phyloP scores from a whole-genome alignment of 352 stramenopile species.

The Achlya hypogyna region DNA sequence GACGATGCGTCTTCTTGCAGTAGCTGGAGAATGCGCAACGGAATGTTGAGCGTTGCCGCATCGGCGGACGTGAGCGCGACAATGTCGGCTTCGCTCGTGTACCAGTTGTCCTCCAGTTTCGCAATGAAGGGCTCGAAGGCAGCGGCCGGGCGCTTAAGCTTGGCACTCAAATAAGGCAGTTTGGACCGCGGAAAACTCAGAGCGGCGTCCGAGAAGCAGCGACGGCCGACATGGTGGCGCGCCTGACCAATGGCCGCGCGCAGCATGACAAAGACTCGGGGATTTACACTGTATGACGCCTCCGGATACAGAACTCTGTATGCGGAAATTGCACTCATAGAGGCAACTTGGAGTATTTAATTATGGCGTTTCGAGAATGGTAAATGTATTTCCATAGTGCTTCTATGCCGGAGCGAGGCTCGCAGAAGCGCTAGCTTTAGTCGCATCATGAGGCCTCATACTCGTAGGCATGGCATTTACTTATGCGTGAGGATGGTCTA shows the following conservation, averaged over 20 bases:
- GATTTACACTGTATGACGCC: not conserved
- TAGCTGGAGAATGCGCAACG: conserved; percentile 11
- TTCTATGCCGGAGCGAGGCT: no score
- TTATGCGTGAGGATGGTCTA: no score
- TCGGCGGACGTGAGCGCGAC: conserved; percentile 14
- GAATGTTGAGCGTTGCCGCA: conserved; percentile 12
- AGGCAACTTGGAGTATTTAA: no score
- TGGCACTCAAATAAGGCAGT: not conserved
- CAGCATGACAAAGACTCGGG: not conserved
- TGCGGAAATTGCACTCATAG: not conserved
- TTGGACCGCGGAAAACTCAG: conserved; percentile 12
- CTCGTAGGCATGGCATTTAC: no score
- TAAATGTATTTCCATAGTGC: no score
- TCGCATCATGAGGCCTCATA: no score
- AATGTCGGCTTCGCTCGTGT: conserved; percentile 14
- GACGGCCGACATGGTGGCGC: not conserved
- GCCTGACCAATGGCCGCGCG: not conserved
- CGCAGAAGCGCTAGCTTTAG: no score
- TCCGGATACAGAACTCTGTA: not conserved
- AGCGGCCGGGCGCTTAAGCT: conserved; percentile 6
- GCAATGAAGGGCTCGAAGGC: conserved; percentile 14
- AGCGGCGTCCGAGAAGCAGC: not conserved
- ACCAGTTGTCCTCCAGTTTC: conserved; percentile 18
- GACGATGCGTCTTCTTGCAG: conserved; percentile 1
- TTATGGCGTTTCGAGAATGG: no score